phyloP scores from a whole-genome alignment of 2,329 filamentous ascomycete species.

The Oidium heveae region DNA sequence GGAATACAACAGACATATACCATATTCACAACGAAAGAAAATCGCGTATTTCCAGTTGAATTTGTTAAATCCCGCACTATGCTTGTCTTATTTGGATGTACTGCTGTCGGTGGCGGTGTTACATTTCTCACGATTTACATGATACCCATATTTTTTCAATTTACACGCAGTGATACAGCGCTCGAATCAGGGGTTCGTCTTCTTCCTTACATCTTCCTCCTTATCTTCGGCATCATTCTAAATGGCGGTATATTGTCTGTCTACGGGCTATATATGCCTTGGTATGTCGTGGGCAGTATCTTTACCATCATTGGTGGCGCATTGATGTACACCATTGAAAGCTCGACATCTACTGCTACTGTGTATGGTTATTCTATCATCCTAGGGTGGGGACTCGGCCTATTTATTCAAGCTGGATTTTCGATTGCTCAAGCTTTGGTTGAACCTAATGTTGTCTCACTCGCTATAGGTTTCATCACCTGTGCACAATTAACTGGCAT shows the following conservation, averaged over 20 bases:
- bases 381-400: constrained; percentile 18
- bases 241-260: constrained; percentile 14
- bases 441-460: constrained; percentile 10
- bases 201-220: constrained; percentile 15
- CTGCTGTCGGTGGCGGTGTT: constrained; percentile 9
- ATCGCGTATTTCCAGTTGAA: constrained; percentile 12
- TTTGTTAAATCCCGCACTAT: constrained; percentile 16
- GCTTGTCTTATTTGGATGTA: constrained; percentile 16
- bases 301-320: constrained; percentile 15
- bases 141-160: constrained; percentile 25
- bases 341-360: constrained; percentile 6
- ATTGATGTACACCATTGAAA: constrained; percentile 13
- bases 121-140: constrained; percentile 13
- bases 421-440: constrained; percentile 17
- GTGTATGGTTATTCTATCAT: constrained; percentile 17
- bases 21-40: constrained; percentile 8
- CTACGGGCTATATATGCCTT: constrained; percentile 18
- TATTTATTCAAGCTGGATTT: constrained; percentile 16
- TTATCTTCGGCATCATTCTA: constrained; percentile 14
- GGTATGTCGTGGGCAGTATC: constrained; percentile 15
- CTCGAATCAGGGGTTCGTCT: constrained; percentile 19
- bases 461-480: constrained; percentile 17
- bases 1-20: constrained; percentile 9
- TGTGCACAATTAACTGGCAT: constrained; percentile 16
- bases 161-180: constrained; percentile 21